Base-by-base conservation (phyloP, 495 filamentous ascomycete species). In the Parathielavia appendiculata region DNA sequence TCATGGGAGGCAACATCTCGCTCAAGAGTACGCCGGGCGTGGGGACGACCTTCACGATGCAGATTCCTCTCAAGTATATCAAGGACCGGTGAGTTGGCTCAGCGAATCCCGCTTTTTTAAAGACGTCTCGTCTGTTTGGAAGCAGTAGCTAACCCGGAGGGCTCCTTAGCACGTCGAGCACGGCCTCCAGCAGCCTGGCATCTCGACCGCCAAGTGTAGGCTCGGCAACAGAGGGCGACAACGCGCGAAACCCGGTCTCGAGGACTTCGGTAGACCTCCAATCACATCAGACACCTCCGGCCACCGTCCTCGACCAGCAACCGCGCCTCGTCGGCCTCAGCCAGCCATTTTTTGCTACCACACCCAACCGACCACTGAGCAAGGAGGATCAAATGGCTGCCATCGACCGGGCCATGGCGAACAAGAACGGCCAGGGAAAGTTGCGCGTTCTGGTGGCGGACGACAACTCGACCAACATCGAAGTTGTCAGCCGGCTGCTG, bases 391-490 rank as follows among this genome's bases (percentile, higher is more conserved):
- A 72, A 55, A 63, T 75, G 63, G 76, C 72, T 14, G 73, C 71
- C 16, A 71, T 77, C 47, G 69, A 74, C 63, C 81, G 69, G 41
- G 81, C 63, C 61, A 80, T 66, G 75, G 79, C 69, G 35, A 80
- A 77, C 63, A 78, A 85, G 62, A 35, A 73, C 11, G 73, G 76
- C 7, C 81, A 78, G 1, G 79, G 81, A 23, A 89, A 84, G 66
- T 78, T 95, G 26, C 83, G 87, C 32, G 88, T 96, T 6, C 74
- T 97, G n/a, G 91, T 97, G 22, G 91, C 92, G 0, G 91, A 97
- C 67, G 91, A 97, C 73, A 97, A 97, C 66, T 84, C 84, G 34
- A 90, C 92, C n/a, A 97, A 97, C 66, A 88, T 95, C 65, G 90
- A 96, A 65, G 92, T 97, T 16, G 91, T 96, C 52, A 81, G 70